These are phyloP conservation scores for Pycnococcus provasolii DNA, from an alignment of 139 green algal species.

Conservation along the genomic window DNA sequence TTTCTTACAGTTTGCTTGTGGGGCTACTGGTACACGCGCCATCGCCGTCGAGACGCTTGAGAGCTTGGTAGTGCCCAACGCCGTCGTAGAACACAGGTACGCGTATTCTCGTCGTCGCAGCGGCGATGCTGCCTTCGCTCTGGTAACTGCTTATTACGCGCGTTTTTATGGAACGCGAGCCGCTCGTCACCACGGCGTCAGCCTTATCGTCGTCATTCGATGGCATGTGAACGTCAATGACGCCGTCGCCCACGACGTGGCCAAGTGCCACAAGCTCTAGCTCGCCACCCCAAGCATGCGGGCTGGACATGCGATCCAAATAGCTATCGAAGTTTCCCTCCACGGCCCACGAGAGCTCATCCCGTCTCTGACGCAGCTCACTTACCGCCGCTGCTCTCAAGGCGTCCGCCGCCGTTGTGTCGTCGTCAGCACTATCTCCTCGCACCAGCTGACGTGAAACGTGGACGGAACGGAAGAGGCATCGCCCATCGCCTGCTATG, in stretches of 20 bases:
- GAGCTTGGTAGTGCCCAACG: slow-evolving; percentile 10
- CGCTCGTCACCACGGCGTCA: not conserved
- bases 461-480: slow-evolving; percentile 11
- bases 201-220: not conserved
- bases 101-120: too few species aligned
- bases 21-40: too few species aligned
- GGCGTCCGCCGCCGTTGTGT: not conserved
- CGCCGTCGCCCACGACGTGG: slow-evolving; percentile 20
- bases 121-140: not conserved
- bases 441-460: not conserved
- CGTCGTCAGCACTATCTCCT: not conserved
- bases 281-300: slow-evolving; percentile 35
- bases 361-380: slow-evolving; percentile 6
- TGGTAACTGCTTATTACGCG: not conserved
- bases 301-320: slow-evolving; percentile 21
- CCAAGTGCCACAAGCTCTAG: slow-evolving; percentile 37
- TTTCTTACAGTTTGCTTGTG: not conserved
- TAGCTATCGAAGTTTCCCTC: slow-evolving; percentile 41
- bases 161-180: not conserved
- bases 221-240: not conserved
- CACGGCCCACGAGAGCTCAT: slow-evolving; percentile 29
- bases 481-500: slow-evolving; percentile 12
- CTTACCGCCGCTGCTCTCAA: not conserved
- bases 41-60: not conserved
- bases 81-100: slow-evolving; percentile 10